Evolutionary conservation across 345 rosid species (phyloP), one percentile per base, ranked within the genome.

Genomic region (Gossypioides kirkii): DNA sequence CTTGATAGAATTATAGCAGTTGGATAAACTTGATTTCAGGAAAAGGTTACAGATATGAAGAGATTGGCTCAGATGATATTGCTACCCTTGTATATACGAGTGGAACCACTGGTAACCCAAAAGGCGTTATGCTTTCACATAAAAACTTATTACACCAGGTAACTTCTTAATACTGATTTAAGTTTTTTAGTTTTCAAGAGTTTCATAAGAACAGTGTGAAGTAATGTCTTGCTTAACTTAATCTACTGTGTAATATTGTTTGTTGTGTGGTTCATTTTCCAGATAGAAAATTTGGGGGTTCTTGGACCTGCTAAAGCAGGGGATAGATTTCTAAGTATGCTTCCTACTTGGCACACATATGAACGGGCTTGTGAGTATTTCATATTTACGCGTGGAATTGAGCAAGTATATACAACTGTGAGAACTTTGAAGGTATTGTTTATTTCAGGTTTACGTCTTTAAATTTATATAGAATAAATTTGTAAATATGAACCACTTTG

Each of bases 101-200:
- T 61, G 99, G 99, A 76, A 95, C 99, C 77, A 89, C 96, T 8
- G 96, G 96, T 62, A 90, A 95, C 79, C 98, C 99, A 32, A 95
- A 95, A 86, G 99, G 98, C 45, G 98, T 95, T 70, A 88, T 95
- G 98, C 89, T 95, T 78, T 90, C 98, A 3, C 99, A 95, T 84
- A 85, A 83, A 78, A 95, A 95, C 84, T 64, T 95, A 65, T 76
- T 95, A 73, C 98, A 92, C 82, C 98, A 95, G 98, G 98, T 92
- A 62, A 70, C 75, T 16, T 74, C 83, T 79, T 79, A 28, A 41
- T 74, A 45, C 55, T 76, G 61, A 54, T 64, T 76, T 36, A 71
- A 28, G 64, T 62, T 18, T 54, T 56, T 73, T 59, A 28, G 18
- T 47, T 47, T 28, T 17, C 46, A 17, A 14, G 25, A 6, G 13